These are phyloP conservation scores for Phaeophleospora eucalypticola DNA, from an alignment of 2,329 filamentous ascomycete species.

Conservation along the genomic window DNA sequence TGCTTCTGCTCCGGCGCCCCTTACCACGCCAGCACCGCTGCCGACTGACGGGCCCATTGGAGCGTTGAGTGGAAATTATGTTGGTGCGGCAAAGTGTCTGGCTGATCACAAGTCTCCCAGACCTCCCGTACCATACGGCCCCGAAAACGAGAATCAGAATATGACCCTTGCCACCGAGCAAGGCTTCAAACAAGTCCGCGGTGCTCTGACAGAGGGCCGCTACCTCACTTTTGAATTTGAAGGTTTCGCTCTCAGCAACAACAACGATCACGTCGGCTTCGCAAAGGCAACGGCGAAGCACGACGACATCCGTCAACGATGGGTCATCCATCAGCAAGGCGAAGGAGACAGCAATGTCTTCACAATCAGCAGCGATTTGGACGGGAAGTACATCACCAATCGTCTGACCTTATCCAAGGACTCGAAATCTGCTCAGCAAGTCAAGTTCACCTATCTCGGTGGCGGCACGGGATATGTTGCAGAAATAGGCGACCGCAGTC, in stretches of 20 bases:
- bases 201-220: constrained; percentile 51
- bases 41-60: constrained; percentile 1
- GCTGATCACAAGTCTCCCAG: constrained; percentile 32
- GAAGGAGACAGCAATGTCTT: constrained; percentile 29
- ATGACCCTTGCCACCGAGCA: constrained; percentile 43
- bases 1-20: constrained; percentile 40
- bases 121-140: constrained; percentile 48
- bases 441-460: constrained; percentile 35
- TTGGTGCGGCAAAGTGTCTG: constrained; percentile 43
- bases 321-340: constrained; percentile 45
- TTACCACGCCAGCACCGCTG: constrained; percentile 19
- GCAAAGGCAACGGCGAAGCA: constrained; percentile 34
- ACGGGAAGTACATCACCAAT: constrained; percentile 27
- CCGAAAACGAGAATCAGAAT: constrained; percentile 33
- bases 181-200: constrained; percentile 51
- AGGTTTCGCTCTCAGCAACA: constrained; percentile 37
- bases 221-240: constrained; percentile 48
- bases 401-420: neutral
- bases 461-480: constrained; percentile 34
- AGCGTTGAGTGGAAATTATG: constrained; percentile 38
- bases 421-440: constrained; percentile 24
- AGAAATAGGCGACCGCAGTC: neutral
- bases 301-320: constrained; percentile 42
- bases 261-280: neutral
- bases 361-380: constrained; percentile 40